Base-by-base conservation (phyloP, 1,284 basidiomycete species). In the Retiboletus fuscus region DNA sequence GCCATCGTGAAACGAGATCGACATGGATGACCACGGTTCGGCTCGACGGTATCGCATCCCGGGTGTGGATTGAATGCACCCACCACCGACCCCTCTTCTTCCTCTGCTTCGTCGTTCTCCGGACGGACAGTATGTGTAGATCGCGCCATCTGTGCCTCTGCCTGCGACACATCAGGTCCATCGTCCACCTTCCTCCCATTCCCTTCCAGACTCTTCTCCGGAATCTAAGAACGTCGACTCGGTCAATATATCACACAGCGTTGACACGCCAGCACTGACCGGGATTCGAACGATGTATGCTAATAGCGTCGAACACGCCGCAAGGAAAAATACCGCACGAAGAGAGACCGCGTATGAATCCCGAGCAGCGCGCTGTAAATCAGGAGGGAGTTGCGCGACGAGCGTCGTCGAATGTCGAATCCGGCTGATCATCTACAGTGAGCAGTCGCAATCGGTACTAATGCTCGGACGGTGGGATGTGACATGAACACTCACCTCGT, bases 331-430 rank as follows among this genome's bases (percentile, higher is more conserved):
- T 2, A 96, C 95, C 12, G 86, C 85, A 64, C 89, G 88, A 64
- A 96, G 79, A 47, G 91, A 88, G 39, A 85, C 83, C 0, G 88
- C 88, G 79, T 96, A 96, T 12, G 94, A 89, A 69, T 92, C 92
- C 51, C 91, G 85, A 3, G 93, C 94, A 5, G 85, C 82, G 89
- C n/a, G n/a, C n/a, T n/a, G n/a, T n/a, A n/a, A n/a, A n/a, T n/a
- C n/a, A n/a, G n/a, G n/a, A n/a, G n/a, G n/a, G n/a, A n/a, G n/a
- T 3, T 77, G 82, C 4, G 83, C 84, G 2, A 96, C 87, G 3
- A 94, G 84, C 10, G 87, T 89, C 5, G 91, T 87, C 46, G 92
- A 92, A 74, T 93, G 93, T 15, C 93, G 87, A 71, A 96, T 94
- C 43, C 84, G 84, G 28, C 79, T 84, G 72, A 96, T 94, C 11